Evolutionary conservation across 441 rosid species (phyloP), one percentile per base, ranked within the genome.

Genomic region (Kokia cookei): DNA sequence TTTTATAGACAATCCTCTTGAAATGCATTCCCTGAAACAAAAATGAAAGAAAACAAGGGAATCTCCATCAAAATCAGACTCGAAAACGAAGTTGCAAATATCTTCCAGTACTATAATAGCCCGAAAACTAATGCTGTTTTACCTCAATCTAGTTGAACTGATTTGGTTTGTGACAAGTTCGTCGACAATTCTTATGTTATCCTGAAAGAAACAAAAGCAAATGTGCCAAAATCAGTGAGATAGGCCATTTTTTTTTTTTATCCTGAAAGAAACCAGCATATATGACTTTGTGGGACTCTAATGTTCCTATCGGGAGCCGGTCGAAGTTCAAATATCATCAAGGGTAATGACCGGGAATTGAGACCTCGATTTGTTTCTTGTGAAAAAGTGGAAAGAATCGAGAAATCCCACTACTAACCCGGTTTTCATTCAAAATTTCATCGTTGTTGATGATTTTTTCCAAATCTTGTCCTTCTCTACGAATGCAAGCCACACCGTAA

Each of bases 111-210:
- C 73, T 14, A 13, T 48, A 48, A n/a, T n/a, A 42, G 26, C 13
- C 54, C 13, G 0, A 26, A 32, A 73, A 48, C 4, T 11, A 35
- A 7, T 14, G 43, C 47, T 14, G 61, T 57, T 65, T 37, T 76
- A 87, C 98, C 97, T 91, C 65, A 92, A 74, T 84, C 90, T 84
- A 43, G 94, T 85, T 59, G 97, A 94, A 80, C 99, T 94, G 54
- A 94, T 89, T 78, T 80, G 86, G 81, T 92, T 94, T 26, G 94
- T 91, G 14, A 90, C 90, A 29, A 81, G 73, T 57, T 94, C 93
- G 63, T 90, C 83, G 51, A 90, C 91, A 9, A 84, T 76, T 76
- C 60, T 86, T 59, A 92, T 83, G 78, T 91, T 85, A 65, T 37
- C 82, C 97, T 88, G 73, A 81, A 77, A 76, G 63, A 55, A 65